Conservation (phyloP, 2,329 filamentous ascomycete species). For the Leptosphaerulina australis region DNA sequence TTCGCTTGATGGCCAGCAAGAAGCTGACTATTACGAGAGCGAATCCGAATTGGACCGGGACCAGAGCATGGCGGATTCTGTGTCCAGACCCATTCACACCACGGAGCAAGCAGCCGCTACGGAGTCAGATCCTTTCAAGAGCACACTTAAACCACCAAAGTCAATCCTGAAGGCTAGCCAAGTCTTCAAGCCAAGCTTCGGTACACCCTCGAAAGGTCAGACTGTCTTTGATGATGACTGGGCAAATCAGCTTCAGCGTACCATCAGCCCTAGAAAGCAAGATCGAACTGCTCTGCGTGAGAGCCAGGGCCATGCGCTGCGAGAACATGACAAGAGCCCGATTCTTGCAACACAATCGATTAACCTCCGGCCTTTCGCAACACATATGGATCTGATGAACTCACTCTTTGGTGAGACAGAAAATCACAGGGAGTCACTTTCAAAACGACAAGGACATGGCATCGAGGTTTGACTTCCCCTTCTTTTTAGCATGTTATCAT, state of each 20-base stretch:
- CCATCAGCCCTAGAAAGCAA: slow-evolving; percentile 91
- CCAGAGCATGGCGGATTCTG: slow-evolving; percentile 79
- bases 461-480: slow-evolving; percentile 84
- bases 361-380: slow-evolving; percentile 70
- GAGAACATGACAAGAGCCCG: slow-evolving; percentile 51
- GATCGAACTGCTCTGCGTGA: slow-evolving; percentile 75
- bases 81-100: slow-evolving; percentile 73
- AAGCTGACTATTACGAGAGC: slow-evolving; percentile 67
- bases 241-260: slow-evolving; percentile 91
- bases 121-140: slow-evolving; percentile 37
- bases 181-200: slow-evolving; percentile 41
- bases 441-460: slow-evolving; percentile 63
- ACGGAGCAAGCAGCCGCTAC: slow-evolving; percentile 67
- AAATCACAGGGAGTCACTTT: slow-evolving; percentile 58
- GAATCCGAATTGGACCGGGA: slow-evolving; percentile 76
- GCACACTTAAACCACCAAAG: slow-evolving; percentile 49
- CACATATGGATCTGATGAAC: slow-evolving; percentile 95
- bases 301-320: slow-evolving; percentile 66
- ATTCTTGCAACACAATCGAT: slow-evolving; percentile 42
- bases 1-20: slow-evolving; percentile 67
- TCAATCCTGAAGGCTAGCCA: slow-evolving; percentile 56
- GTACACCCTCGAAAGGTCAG: slow-evolving; percentile 61
- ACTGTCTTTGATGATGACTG: slow-evolving; percentile 77
- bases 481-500: slow-evolving; percentile 42
- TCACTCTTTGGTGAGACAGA: slow-evolving; percentile 76